A percentile compares a stretch with the other conserved stretches of the same genome.
These are phyloP conservation scores for Gentiana straminea DNA, from an alignment of 257 asterid genomes.

Conservation along the genomic window DNA sequence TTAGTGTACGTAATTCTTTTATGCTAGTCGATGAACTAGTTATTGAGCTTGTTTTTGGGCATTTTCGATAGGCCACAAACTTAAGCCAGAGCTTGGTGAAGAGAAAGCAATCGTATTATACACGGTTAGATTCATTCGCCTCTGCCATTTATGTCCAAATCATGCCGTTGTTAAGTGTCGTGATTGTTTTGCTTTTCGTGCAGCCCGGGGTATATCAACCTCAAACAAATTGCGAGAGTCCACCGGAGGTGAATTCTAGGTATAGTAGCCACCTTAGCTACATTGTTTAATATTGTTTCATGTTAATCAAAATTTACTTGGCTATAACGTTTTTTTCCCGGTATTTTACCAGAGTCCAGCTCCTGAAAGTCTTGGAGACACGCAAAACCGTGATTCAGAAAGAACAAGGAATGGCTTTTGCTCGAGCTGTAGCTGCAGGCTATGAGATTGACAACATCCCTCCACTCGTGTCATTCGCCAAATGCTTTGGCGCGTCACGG, in stretches of 20 bases:
- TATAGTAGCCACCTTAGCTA: constrained; percentile 18
- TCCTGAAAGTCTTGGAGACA: constrained; percentile 77
- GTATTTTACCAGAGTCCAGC: constrained; percentile 49
- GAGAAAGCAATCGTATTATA: constrained; percentile 87
- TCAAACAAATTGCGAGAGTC: constrained; percentile 40
- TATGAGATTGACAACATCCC: constrained; percentile 64
- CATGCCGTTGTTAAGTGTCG: not conserved
- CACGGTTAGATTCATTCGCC: constrained; percentile 38
- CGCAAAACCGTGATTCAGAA: constrained; percentile 69
- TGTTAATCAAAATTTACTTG: no score
- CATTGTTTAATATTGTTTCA: no score
- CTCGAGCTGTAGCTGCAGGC: constrained; percentile 97
- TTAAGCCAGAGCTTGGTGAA: constrained; percentile 31
- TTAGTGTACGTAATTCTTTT: not conserved
- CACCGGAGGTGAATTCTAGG: constrained; percentile 63
- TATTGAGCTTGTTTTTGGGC: constrained; percentile 3
- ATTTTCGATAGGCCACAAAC: constrained; percentile 45
- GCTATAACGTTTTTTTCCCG: no score
- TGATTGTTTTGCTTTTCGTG: constrained; percentile 14
- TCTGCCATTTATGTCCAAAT: constrained; percentile 5
- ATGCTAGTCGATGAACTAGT: constrained; percentile 13
- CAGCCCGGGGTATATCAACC: constrained; percentile 60
- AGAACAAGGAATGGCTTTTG: constrained; percentile 98
- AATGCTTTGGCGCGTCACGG: constrained; percentile 85
- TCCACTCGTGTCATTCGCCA: constrained; percentile 68